phyloP scores from a whole-genome alignment of 495 filamentous ascomycete genomes.

The Xylaria castorea region DNA sequence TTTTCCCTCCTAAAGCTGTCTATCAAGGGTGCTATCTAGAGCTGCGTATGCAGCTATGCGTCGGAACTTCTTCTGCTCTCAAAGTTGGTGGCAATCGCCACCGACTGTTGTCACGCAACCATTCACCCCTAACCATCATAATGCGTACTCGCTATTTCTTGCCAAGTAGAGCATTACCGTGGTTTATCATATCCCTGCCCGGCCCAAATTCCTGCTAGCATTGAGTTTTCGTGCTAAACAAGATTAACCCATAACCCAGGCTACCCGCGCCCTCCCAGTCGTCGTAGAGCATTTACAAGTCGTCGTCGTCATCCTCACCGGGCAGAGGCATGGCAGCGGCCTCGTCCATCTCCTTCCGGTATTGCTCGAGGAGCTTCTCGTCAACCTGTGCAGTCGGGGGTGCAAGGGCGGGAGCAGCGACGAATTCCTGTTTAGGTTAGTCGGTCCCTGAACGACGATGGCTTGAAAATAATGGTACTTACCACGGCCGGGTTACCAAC shows the following conservation, averaged over 20 bases:
- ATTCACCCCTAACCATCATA: conserved; percentile 28
- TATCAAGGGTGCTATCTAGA: conserved; percentile 46
- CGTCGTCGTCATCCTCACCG: conserved; percentile 87
- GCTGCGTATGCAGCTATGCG: conserved; percentile 41
- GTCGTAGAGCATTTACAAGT: conserved; percentile 52
- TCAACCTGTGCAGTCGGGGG: conserved; percentile 92
- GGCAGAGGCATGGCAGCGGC: conserved; percentile 87
- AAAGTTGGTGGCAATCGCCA: conserved; percentile 35
- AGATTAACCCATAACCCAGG: conserved; percentile 14
- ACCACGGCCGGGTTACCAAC: conserved; percentile 92
- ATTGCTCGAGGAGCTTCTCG: conserved; percentile 76
- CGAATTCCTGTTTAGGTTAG: conserved; percentile 77
- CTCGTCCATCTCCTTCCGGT: conserved; percentile 85
- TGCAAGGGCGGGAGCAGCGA: conserved; percentile 91
- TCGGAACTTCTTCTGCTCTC: conserved; percentile 26
- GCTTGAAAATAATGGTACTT: conserved; percentile 45
- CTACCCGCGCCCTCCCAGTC: conserved; percentile 11
- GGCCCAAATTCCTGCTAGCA: conserved; percentile 3
- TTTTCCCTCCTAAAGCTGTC: conserved; percentile 36
- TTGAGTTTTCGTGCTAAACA: conserved; percentile 12
- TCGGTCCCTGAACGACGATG: conserved; percentile 19
- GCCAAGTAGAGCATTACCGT: conserved; percentile 35
- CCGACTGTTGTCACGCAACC: conserved; percentile 29
- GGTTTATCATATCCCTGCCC: conserved; percentile 29
- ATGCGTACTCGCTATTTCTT: conserved; percentile 33